phyloP scores from a whole-genome alignment of 352 stramenopile species.

The Aphanomyces astaci region DNA sequence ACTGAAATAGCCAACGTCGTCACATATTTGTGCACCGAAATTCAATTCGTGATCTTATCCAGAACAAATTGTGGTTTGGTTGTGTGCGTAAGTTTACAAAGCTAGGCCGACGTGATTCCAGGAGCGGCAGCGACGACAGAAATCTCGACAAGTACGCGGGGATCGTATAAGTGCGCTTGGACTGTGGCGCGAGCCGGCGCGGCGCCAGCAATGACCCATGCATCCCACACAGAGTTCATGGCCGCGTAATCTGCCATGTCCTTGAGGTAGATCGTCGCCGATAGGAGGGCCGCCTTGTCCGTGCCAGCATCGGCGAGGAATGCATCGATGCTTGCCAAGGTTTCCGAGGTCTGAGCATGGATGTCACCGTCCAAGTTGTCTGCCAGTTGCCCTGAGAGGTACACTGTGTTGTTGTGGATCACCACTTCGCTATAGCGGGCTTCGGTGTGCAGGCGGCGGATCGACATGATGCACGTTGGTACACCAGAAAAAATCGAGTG shows the following conservation, averaged over 20 bases:
- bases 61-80: too few relatives aligned
- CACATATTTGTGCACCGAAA: too few relatives aligned
- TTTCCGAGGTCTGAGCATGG: conserved; percentile 2
- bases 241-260: conserved; percentile 22
- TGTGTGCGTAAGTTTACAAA: too few relatives aligned
- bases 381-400: conserved; percentile 21
- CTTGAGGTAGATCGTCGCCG: conserved; percentile 22
- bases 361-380: conserved; percentile 18
- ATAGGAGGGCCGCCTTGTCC: conserved; percentile 10
- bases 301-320: conserved; percentile 21
- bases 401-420: conserved; percentile 20
- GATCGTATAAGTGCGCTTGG: conserved; percentile 15
- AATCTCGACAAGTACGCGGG: conserved; percentile 18
- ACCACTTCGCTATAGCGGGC: conserved; percentile 17
- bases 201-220: conserved; percentile 17
- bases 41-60: too few relatives aligned
- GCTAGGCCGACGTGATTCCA: not conserved
- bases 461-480: conserved; percentile 2
- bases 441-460: conserved; percentile 14
- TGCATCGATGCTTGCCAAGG: conserved; percentile 16
- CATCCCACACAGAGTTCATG: conserved; percentile 22
- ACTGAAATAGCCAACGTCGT: too few relatives aligned
- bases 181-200: conserved; percentile 15
- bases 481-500: not conserved
- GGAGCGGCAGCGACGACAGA: conserved; percentile 8